These are phyloP conservation scores for Diaporthe australafricana DNA, from an alignment of 2,329 filamentous ascomycete species.

Conservation along the genomic window DNA sequence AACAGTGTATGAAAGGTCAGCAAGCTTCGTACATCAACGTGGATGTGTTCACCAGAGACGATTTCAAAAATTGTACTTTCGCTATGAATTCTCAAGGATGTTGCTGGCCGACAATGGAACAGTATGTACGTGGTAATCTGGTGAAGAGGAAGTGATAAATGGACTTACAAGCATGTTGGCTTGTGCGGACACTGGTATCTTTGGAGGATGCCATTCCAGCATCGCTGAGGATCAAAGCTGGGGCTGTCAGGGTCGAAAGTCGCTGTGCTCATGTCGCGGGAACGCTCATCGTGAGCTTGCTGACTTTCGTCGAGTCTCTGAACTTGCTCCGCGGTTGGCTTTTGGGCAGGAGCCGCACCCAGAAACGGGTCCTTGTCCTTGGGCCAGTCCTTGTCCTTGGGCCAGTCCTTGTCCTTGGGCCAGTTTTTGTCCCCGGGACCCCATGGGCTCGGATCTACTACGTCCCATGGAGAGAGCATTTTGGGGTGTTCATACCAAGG, in stretches of 20 bases:
- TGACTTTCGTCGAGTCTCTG: slow-evolving; percentile 3
- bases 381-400: slow-evolving; percentile 40
- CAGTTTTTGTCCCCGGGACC: not conserved
- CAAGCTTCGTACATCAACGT: not conserved
- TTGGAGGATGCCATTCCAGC: slow-evolving; percentile 55
- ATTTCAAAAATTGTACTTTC: not conserved
- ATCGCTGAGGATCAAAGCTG: slow-evolving; percentile 60
- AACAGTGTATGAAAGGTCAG: slow-evolving; percentile 34
- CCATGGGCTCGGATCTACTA: not conserved
- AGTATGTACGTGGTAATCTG: not conserved
- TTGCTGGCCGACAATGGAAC: not conserved
- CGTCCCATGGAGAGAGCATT: slow-evolving; percentile 35
- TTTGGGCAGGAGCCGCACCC: slow-evolving; percentile 39
- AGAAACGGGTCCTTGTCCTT: slow-evolving; percentile 44
- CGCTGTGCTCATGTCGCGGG: not conserved
- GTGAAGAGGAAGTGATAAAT: not conserved
- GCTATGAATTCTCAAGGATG: too few species aligned
- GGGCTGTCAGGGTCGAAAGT: slow-evolving; percentile 57
- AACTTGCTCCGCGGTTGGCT: slow-evolving; percentile 40
- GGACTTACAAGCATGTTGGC: slow-evolving; percentile 59
- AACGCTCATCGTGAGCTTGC: not conserved
- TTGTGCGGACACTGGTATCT: slow-evolving; percentile 66
- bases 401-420: slow-evolving; percentile 15
- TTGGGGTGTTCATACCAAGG: not conserved
- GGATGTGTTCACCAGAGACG: not conserved